These are phyloP conservation scores for Colletotrichum orchidophilum DNA, from an alignment of 2,329 filamentous ascomycete genomes.

Conservation along the genomic window DNA sequence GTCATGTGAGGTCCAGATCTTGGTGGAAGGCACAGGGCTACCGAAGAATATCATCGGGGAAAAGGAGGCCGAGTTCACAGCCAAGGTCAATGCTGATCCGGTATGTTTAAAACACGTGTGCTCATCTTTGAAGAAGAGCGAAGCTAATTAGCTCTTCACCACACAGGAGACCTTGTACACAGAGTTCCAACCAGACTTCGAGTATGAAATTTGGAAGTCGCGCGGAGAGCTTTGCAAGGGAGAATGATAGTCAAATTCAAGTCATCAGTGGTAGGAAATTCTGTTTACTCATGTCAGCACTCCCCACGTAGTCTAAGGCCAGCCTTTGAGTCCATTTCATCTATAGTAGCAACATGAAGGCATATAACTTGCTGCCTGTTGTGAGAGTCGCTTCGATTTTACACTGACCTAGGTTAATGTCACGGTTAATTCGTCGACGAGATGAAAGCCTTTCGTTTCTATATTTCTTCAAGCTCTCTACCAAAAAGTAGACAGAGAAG, in stretches of 20 bases:
- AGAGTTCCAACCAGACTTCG: constrained; percentile 47
- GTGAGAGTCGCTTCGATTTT: too few species aligned
- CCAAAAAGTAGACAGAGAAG: too few species aligned
- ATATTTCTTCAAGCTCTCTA: not conserved
- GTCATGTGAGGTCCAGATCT: constrained; percentile 45
- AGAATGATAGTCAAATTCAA: not conserved
- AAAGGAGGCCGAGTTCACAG: constrained; percentile 52
- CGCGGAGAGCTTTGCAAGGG: constrained; percentile 33
- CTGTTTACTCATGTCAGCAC: too few species aligned
- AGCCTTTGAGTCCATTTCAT: too few species aligned
- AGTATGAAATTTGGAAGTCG: constrained; percentile 45
- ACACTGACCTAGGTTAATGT: too few species aligned
- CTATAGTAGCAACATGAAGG: too few species aligned
- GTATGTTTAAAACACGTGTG: constrained; percentile 32
- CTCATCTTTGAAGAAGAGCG: accelerated
- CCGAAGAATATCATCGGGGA: constrained; percentile 44
- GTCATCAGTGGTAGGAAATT: not conserved
- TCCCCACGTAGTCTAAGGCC: too few species aligned
- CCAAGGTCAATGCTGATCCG: constrained; percentile 43
- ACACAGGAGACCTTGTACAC: constrained; percentile 43
- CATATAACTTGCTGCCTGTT: too few species aligned
- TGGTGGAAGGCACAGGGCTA: constrained; percentile 41
- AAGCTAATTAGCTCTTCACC: not conserved
- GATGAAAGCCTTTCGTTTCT: too few species aligned
- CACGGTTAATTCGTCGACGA: too few species aligned